Evolutionary conservation across 192 early-diverging fungal genomes (phyloP).

Genomic region (Martensiomyces pterosporus): DNA sequence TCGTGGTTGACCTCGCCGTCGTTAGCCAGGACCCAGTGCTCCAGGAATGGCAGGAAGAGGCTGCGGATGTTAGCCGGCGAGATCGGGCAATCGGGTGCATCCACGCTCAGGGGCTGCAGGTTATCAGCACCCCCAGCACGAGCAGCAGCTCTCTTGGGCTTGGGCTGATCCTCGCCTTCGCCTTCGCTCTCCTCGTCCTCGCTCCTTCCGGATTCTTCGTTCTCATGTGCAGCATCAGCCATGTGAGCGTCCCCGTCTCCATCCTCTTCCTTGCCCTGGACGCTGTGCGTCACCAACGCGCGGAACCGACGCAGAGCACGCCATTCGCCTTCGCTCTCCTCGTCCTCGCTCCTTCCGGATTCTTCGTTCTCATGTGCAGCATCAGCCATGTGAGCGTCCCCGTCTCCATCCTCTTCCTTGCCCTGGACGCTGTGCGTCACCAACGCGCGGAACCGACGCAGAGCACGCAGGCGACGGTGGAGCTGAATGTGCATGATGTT

Average conservation of each 20-base stretch:
- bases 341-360: neutral
- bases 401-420: slow-evolving; percentile 6
- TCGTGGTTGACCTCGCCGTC: slow-evolving; percentile 65
- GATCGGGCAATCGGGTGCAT: slow-evolving; percentile 6
- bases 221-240: neutral
- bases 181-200: slow-evolving; percentile 1
- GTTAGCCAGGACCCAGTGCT: slow-evolving; percentile 82
- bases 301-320: slow-evolving; percentile 76
- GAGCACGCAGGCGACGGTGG: slow-evolving; percentile 83
- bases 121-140: neutral
- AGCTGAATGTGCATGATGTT: slow-evolving; percentile 95
- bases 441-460: slow-evolving; percentile 65
- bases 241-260: neutral
- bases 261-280: slow-evolving; percentile 8
- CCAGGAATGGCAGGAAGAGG: slow-evolving; percentile 75
- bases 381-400: neutral
- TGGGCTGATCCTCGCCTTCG: slow-evolving; percentile 6
- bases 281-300: slow-evolving; percentile 19
- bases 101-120: neutral
- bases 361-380: neutral
- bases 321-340: too few species aligned
- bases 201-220: neutral
- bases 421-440: slow-evolving; percentile 6
- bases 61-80: slow-evolving; percentile 38
- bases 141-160: too few species aligned